phyloP scores from a whole-genome alignment of 139 green algal genomes.

The Pycnococcus provasolii region DNA sequence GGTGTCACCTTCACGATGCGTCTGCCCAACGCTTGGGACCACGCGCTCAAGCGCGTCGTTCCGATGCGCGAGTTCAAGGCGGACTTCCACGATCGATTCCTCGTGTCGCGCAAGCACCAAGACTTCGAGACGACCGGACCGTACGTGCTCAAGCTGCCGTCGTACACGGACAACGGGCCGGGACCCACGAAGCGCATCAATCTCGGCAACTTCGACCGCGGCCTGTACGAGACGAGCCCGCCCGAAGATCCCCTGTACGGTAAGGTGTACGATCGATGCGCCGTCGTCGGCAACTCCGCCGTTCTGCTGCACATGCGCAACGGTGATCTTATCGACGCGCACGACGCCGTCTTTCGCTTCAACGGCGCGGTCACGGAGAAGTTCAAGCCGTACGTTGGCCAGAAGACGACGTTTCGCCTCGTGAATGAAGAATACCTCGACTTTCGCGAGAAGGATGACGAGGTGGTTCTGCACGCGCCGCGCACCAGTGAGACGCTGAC shows the following conservation, averaged over 20 bases:
- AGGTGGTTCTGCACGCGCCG: not conserved
- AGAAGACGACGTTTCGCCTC: not conserved
- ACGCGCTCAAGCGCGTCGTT: not conserved
- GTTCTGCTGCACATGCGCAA: slow-evolving; percentile 6
- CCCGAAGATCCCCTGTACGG: not conserved
- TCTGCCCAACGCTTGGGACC: not conserved
- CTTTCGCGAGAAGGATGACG: not conserved
- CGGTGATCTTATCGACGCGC: slow-evolving; percentile 13
- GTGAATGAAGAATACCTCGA: not conserved
- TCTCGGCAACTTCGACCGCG: not conserved
- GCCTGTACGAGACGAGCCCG: not conserved
- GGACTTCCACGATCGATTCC: not conserved
- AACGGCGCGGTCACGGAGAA: not conserved
- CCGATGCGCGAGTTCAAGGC: not conserved
- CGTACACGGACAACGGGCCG: not conserved
- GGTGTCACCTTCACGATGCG: not conserved
- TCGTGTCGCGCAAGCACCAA: not conserved
- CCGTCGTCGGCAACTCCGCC: slow-evolving; percentile 15
- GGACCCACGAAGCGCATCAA: not conserved
- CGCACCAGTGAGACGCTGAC: no score
- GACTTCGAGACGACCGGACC: not conserved
- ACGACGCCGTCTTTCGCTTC: slow-evolving; percentile 19
- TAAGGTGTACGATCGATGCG: slow-evolving; percentile 15
- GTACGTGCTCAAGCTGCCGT: not conserved
- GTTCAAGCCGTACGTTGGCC: no score